Base-by-base conservation (phyloP, 768 basidiomycete species). In the Leccinum boreale region DNA sequence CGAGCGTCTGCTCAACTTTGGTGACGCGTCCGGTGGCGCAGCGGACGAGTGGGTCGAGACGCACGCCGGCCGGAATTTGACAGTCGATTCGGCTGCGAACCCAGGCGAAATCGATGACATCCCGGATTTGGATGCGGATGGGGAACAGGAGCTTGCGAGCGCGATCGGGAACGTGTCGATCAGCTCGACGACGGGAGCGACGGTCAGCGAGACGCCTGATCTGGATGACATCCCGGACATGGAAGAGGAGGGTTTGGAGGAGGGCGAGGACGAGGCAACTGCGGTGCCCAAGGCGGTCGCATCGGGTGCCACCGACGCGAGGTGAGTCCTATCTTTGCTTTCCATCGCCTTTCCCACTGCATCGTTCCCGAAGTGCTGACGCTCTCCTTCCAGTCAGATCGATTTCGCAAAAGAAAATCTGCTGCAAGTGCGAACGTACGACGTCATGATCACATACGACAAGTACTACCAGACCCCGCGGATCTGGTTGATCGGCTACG, bases 371-470 rank as follows among this genome's bases (percentile, higher is more conserved):
- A 35, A 42, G 39, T n/a, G 35, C 58, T 66, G 49, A 50, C 24
- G 39, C 12, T 36, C 33, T 52, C 36, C 29, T 51, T 36, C 39
- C 60, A 92, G 87, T 61, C 75, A 84, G 64, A 76, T 81, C 19
- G 85, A 88, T 62, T 79, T 82, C 21, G 83, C 85, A 33, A 91
- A 86, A 60, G 85, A 85, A 56, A 97, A 97, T 66, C 79, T 98
- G 26, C 78, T 98, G 44, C 92, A 95, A 81, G 93, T 98, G 42
- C 85, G 97, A 68, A 99, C 96, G 11, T 99, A 99, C 78, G 97
- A 99, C 73, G 95, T 98, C 67, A 92, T 97, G 89, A 98, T 99
- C 79, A 93, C 92, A 50, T 99, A 98, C 73, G 97, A 99, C 83
- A 99, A 98, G 78, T 96, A 95, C 75, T 98, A 99, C 75, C 97